Percentiles rank a stretch among this genome's conserved stretches.
Evolutionary conservation across 805 yeast genomes (phyloP).

Genomic region (Cyberlindnera mycetangii): DNA sequence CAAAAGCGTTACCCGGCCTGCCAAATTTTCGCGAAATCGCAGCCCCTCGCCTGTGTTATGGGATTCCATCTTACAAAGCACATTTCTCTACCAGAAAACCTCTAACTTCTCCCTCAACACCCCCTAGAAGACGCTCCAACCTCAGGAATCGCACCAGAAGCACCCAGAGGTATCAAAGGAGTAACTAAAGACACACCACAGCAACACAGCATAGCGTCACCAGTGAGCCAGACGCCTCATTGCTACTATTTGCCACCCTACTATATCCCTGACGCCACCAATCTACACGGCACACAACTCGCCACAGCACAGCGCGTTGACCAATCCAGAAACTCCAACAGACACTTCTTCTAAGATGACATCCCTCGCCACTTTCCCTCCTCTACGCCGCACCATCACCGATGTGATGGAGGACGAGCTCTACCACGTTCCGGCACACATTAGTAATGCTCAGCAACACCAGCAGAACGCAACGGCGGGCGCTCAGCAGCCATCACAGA

Average conservation of each 20-base stretch:
- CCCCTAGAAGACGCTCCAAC: neutral
- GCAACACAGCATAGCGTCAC: neutral
- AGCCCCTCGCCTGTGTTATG: neutral
- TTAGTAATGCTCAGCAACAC: conserved; percentile 9
- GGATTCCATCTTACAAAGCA: neutral
- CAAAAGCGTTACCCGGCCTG: conserved; percentile 15
- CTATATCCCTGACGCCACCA: conserved; percentile 1
- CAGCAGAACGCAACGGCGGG: neutral
- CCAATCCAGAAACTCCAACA: neutral
- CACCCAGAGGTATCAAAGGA: neutral
- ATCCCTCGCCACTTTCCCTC: conserved; percentile 47
- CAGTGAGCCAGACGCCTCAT: neutral
- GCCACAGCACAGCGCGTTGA: neutral
- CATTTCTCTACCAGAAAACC: neutral
- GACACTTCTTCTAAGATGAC: conserved; percentile 34
- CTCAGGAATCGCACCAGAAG: neutral
- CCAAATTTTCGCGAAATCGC: conserved; percentile 3
- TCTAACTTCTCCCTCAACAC: neutral
- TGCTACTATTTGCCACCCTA: conserved; percentile 2
- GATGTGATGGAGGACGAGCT: conserved; percentile 62
- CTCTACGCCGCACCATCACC: conserved; percentile 49
- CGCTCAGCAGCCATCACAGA: conserved; percentile 4
- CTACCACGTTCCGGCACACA: conserved; percentile 34
- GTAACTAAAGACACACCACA: neutral
- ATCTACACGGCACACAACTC: neutral